Percentiles rank a stretch among this genome's conserved stretches.
Evolutionary conservation across 2,329 filamentous ascomycete genomes (phyloP).

Genomic region (Colletotrichum lini): DNA sequence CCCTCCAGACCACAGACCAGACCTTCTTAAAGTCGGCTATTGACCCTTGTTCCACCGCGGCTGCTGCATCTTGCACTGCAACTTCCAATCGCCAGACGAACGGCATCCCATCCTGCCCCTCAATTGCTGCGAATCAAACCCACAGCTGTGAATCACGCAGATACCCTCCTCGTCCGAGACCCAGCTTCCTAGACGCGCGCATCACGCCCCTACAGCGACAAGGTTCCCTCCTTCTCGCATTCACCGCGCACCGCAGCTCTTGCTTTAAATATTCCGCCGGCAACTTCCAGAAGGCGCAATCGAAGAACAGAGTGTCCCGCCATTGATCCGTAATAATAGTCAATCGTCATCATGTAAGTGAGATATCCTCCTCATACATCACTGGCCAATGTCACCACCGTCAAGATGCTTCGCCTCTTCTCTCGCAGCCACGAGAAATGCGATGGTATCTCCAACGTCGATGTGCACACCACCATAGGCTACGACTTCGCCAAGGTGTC

Average conservation of each 20-base stretch:
- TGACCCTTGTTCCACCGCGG: slow-evolving; percentile 34
- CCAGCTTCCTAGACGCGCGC: neutral
- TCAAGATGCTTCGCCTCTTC: slow-evolving; percentile 36
- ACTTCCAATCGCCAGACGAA: slow-evolving; percentile 13
- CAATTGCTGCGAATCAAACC: slow-evolving; percentile 6
- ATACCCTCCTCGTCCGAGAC: neutral
- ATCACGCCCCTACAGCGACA: slow-evolving; percentile 12
- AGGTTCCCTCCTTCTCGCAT: slow-evolving; percentile 14
- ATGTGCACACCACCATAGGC: neutral
- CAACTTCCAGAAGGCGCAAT: neutral
- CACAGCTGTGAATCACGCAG: slow-evolving; percentile 5
- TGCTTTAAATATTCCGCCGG: neutral
- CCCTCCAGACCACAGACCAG: slow-evolving; percentile 3
- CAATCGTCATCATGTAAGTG: slow-evolving; percentile 33
- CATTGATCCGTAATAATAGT: neutral
- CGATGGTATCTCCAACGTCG: neutral
- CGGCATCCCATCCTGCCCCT: neutral
- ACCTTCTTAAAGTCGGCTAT: slow-evolving; percentile 28
- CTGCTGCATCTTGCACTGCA: slow-evolving; percentile 26
- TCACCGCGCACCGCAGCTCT: slow-evolving; percentile 3
- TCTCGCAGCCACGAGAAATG: slow-evolving; percentile 25
- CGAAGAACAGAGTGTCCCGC: neutral
- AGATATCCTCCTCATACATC: slow-evolving; percentile 11
- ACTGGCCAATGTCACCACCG: neutral
- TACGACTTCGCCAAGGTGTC: neutral